Conservation (phyloP, 2,329 filamentous ascomycete species). For the Akanthomyces lecanii region DNA sequence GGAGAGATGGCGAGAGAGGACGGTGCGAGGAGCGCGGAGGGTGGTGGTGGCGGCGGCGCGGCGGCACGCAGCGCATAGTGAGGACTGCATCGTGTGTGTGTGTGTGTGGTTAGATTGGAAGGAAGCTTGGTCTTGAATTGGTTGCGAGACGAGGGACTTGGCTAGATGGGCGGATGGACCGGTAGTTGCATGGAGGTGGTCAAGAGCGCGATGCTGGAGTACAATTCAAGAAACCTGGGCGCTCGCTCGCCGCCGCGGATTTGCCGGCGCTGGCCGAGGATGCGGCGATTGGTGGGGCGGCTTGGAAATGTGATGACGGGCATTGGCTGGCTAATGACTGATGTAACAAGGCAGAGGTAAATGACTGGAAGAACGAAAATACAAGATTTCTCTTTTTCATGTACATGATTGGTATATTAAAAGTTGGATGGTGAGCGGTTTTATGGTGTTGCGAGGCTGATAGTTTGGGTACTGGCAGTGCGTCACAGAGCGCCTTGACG, state of each 20-base stretch:
- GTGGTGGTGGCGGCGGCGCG: not conserved
- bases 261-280: constrained; percentile 11
- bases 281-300: not conserved
- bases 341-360: too few species aligned
- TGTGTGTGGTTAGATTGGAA: not conserved
- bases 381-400: too few species aligned
- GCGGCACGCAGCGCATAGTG: constrained; percentile 2
- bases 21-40: not conserved
- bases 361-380: too few species aligned
- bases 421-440: too few species aligned
- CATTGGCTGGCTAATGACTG: not conserved
- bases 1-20: not conserved
- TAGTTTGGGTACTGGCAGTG: too few species aligned
- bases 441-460: too few species aligned
- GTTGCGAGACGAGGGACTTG: too few species aligned
- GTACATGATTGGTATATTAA: too few species aligned
- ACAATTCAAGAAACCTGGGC: not conserved
- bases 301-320: not conserved
- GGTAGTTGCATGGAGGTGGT: too few species aligned
- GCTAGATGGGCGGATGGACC: not conserved
- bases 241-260: not conserved
- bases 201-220: not conserved
- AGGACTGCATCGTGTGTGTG: not conserved
- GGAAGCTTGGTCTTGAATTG: too few species aligned
- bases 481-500: too few species aligned